Evolutionary conservation across 176 grass and related monocot genomes (phyloP).

Genomic region (Bothriochloa decipiens): DNA sequence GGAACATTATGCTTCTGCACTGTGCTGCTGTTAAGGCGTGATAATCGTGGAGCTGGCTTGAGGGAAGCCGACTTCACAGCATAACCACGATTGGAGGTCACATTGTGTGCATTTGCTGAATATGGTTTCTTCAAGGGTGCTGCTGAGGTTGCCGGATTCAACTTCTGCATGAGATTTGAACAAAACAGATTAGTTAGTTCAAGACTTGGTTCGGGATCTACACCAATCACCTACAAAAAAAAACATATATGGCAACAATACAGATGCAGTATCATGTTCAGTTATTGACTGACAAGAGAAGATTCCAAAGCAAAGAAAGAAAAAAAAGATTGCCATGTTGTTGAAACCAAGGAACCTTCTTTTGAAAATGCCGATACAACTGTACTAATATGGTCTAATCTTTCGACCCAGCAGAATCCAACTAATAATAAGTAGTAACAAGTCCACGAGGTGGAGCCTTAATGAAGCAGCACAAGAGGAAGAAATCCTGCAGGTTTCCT

Average conservation of each 20-base stretch:
- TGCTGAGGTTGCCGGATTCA: constrained; percentile 41
- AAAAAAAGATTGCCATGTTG: constrained; percentile 9
- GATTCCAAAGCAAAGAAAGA: constrained; percentile 43
- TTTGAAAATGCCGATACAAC: constrained; percentile 15
- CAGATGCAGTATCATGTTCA: background rate
- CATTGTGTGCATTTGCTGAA: constrained; percentile 34
- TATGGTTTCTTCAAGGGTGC: constrained; percentile 56
- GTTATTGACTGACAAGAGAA: constrained; percentile 21
- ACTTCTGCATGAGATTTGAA: constrained; percentile 47
- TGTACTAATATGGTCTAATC: background rate
- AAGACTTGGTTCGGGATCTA: background rate
- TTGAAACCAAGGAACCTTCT: constrained; percentile 33
- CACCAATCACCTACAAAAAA: too few species aligned
- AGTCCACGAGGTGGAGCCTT: background rate
- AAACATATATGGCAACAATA: background rate
- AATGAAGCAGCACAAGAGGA: background rate
- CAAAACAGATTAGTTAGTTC: constrained; percentile 14
- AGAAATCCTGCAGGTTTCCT: background rate
- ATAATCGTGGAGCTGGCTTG: constrained; percentile 35
- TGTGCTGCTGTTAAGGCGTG: constrained; percentile 9
- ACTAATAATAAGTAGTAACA: background rate
- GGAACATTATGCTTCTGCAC: constrained; percentile 24
- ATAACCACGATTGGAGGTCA: constrained; percentile 23
- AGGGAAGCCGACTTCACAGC: constrained; percentile 35
- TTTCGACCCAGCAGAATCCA: background rate